A percentile compares a stretch with the other conserved stretches of the same genome.
Conservation (phyloP, 108 stramenopile genomes). For the Pseudonitzschia delicatissima region DNA sequence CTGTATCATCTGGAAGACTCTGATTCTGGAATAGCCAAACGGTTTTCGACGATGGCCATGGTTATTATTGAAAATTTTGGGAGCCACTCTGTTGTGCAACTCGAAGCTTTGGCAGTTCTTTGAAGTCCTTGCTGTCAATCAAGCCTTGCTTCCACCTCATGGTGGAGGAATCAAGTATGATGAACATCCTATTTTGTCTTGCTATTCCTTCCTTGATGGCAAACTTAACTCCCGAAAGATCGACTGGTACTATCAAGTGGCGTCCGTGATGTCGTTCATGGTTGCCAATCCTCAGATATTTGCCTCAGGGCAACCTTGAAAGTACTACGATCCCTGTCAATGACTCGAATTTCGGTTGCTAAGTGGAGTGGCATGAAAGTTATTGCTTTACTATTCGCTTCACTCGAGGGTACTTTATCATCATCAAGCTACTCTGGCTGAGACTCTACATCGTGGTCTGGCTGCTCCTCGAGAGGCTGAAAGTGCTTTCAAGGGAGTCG, state of each 20-base stretch:
- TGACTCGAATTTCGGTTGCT: slow-evolving; percentile 15
- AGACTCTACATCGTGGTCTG: slow-evolving; percentile 17
- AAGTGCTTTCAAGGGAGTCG: background rate
- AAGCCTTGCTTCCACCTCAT: slow-evolving; percentile 31
- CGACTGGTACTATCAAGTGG: slow-evolving; percentile 1
- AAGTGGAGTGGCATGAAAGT: slow-evolving; percentile 35
- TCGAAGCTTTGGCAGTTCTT: slow-evolving; percentile 79
- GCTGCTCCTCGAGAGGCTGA: slow-evolving; percentile 29
- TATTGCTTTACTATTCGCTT: slow-evolving; percentile 30
- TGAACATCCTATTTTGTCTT: slow-evolving; percentile 48
- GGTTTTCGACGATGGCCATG: slow-evolving; percentile 66
- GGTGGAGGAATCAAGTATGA: slow-evolving; percentile 39
- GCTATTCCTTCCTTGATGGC: slow-evolving; percentile 54
- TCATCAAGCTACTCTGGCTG: slow-evolving; percentile 17
- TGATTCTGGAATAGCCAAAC: slow-evolving; percentile 48
- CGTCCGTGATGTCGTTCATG: background rate
- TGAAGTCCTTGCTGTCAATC: slow-evolving; percentile 49
- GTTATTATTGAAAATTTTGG: slow-evolving; percentile 44
- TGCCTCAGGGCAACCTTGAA: slow-evolving; percentile 23
- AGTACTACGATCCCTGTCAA: slow-evolving; percentile 20
- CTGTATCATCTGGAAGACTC: slow-evolving; percentile 36
- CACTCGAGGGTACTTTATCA: slow-evolving; percentile 19
- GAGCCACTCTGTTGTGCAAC: slow-evolving; percentile 53
- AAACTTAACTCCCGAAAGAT: slow-evolving; percentile 24
- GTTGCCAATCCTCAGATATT: slow-evolving; percentile 35